Conservation (phyloP, 2,329 filamentous ascomycete species). For the Teratosphaeria nubilosa region DNA sequence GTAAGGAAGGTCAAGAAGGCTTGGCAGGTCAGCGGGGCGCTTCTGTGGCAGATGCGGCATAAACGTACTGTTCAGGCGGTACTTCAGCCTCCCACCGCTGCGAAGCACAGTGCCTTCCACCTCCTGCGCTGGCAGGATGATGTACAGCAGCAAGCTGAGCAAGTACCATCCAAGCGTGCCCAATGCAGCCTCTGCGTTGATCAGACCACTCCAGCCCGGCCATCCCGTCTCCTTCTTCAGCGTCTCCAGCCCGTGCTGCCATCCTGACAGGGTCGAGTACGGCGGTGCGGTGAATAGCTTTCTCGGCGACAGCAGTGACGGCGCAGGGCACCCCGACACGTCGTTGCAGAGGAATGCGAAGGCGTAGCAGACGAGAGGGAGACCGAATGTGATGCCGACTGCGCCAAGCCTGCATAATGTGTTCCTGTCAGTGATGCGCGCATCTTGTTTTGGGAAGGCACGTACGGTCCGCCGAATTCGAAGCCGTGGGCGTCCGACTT, state of each 20-base stretch:
- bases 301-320: slow-evolving; percentile 64
- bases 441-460: slow-evolving; percentile 4
- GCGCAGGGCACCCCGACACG: slow-evolving; percentile 78
- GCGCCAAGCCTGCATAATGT: slow-evolving; percentile 46
- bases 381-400: slow-evolving; percentile 64
- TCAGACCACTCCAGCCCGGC: slow-evolving; percentile 64
- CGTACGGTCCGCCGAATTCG: slow-evolving; percentile 42
- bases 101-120: slow-evolving; percentile 59
- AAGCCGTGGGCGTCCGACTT: slow-evolving; percentile 25
- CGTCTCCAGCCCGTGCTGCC: slow-evolving; percentile 47
- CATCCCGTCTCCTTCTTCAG: slow-evolving; percentile 76
- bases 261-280: slow-evolving; percentile 19
- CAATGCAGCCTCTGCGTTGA: slow-evolving; percentile 58
- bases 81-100: slow-evolving; percentile 65
- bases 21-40: slow-evolving; percentile 25
- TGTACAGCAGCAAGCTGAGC: slow-evolving; percentile 63
- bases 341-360: slow-evolving; percentile 88
- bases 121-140: slow-evolving; percentile 64
- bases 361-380: slow-evolving; percentile 69
- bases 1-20: slow-evolving; percentile 67
- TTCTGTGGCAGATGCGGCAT: neutral
- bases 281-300: slow-evolving; percentile 40
- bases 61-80: slow-evolving; percentile 54
- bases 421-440: neutral
- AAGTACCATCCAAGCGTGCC: slow-evolving; percentile 69